Base-by-base conservation (phyloP, 2,329 filamentous ascomycete species). In the Trichoderma guizhouense region DNA sequence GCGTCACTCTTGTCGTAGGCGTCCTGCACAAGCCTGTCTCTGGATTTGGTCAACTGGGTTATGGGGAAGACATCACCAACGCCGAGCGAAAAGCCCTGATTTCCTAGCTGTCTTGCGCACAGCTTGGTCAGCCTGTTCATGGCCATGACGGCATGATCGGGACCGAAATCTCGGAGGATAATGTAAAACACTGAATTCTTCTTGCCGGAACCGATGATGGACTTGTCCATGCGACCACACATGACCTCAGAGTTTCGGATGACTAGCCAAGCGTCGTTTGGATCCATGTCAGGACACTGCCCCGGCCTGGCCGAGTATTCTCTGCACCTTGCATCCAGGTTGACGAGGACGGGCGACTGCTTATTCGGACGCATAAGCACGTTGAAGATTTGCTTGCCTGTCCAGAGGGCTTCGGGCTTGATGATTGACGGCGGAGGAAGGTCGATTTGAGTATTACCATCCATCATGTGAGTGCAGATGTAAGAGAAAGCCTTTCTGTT, bases 111-210 rank as follows among this genome's bases (percentile, higher is more conserved):
- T 76, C 96, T 88, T 3, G 96, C 95, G 66, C 94, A 98, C 7
- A 99, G 86, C 81, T 94, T 97, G 0, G 96, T 93, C 32, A 99
- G 85, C 26, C 96, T 89, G 78, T 97, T 98, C 96, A 99, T 99
- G 69, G 93, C 94, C 71, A 90, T 89, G 0, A 95, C 94, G 8
- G 96, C 94, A 71, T 93, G 91, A 69, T 97, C 92, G 1, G 95
- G 93, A 0, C 96, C 96, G 77, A 93, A 99, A 83, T 99, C 96
- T 85, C 96, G 89, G 76, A 98, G 89, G 79, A 99, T 95, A 71
- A 98, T 92, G 78, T 98, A 99, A 79, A 98, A 99, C 24, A 99
- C 91, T 0, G 95, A 98, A 80, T 97, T 95, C 79, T 99, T 99
- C 85, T 98, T 98, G 77, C 96, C 96, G 7, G 93, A 91, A 76